Conservation (phyloP, 257 asterid genomes). For the Solanum commersonii region DNA sequence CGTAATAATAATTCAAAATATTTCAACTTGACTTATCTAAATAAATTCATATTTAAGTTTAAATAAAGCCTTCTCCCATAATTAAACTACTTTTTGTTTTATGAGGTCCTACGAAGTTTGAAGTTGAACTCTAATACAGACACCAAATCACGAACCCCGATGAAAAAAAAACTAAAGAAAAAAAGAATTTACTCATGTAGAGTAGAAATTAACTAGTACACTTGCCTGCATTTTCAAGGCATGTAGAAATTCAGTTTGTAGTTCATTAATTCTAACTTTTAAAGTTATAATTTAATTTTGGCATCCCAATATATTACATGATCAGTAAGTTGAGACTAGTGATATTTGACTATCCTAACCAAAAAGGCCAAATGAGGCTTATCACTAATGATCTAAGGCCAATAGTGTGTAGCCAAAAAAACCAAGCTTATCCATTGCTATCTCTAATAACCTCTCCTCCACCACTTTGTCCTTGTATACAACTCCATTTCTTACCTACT, state of each 20-base stretch:
- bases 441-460: not conserved
- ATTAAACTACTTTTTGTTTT: too few species aligned
- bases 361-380: not conserved
- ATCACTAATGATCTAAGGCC: not conserved
- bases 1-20: too few species aligned
- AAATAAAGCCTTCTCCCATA: not conserved
- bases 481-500: not conserved
- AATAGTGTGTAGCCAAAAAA: not conserved
- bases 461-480: not conserved
- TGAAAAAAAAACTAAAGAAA: too few species aligned
- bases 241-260: not conserved
- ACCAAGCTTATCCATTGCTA: not conserved
- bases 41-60: not conserved
- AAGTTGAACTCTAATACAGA: too few species aligned
- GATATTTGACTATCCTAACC: not conserved
- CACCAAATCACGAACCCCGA: fast-evolving
- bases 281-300: not conserved
- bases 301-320: not conserved
- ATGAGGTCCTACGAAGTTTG: fast-evolving
- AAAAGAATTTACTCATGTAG: not conserved
- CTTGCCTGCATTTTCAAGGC: not conserved
- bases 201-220: not conserved
- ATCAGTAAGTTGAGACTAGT: not conserved
- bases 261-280: not conserved
- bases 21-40: not conserved